A percentile compares a stretch with the other conserved stretches of the same genome.
Evolutionary conservation across 129 eudicot genomes (phyloP).

Genomic region (Daucus carota): DH1_v3.0 NC_030381.2:34937501-34938000

Average conservation of each 20-base stretch:
- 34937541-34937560: constrained; percentile 86
- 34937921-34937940: too few relatives aligned
- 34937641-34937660: constrained; percentile 93
- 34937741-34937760: not conserved
- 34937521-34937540: not conserved
- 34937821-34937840: too few relatives aligned
- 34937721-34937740: not conserved
- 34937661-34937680: constrained; percentile 83
- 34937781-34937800: not conserved
- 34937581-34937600: constrained; percentile 99
- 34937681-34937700: constrained; percentile 30
- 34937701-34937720: constrained; percentile 16
- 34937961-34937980: too few relatives aligned
- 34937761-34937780: not conserved
- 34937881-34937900: not conserved
- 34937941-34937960: too few relatives aligned
- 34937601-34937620: constrained; percentile 87
- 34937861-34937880: too few relatives aligned
- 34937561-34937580: constrained; percentile 89
- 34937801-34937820: too few relatives aligned
- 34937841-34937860: too few relatives aligned
- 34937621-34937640: constrained; percentile 72
- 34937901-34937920: too few relatives aligned
- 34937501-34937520: not conserved
- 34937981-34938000: too few relatives aligned